Evolutionary conservation across 495 filamentous ascomycete species (phyloP), one percentile per base, ranked within the genome.

Genomic region (Tuber borchii): DNA sequence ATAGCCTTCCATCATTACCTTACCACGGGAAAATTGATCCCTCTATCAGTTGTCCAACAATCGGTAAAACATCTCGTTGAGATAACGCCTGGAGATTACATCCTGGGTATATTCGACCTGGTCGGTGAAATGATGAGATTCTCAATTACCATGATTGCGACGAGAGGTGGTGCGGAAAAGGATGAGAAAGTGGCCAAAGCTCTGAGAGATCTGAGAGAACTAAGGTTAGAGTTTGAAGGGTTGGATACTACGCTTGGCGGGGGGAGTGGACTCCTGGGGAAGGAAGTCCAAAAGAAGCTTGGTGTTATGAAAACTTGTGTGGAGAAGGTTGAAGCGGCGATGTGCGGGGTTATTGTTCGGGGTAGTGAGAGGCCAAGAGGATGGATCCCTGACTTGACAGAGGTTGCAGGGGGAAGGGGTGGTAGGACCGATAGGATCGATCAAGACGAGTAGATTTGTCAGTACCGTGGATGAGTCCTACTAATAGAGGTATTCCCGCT

Each of bases 51-150:
- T 74, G 89, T 92, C 0, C 81, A 84, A 40, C 82, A 81, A 0
- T 80, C 84, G 3, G 81, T 96, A 7, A 87, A 88, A 0, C 82
- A 81, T 0, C 86, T 86, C 12, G 86, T 97, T 61, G 80, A 84
- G 20, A 83, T 93, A n/a, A 92, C 92, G 7, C 87, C 89, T 40
- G 90, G 94, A 14, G 95, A 99, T 83, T 98, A 97, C 82, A 80
- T 97, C 40, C 91, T 96, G 76, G 95, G 96, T 8, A 85, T 99
- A 12, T 97, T 97, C 79, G 95, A 99, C 84, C 86, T 97, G 71
- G 91, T 92, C 0, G 95, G 95, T 16, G 95, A 99, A 84, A 87
- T 98, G 85, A 99, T 99, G 95, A 88, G 93, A 43, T 97, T 97
- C 84, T 93, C 93, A 0, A 95, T 97, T 45, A 93, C 92, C 22